phyloP scores from a whole-genome alignment of 208 protist genomes.

The Chromosphaera perkinsii region DNA sequence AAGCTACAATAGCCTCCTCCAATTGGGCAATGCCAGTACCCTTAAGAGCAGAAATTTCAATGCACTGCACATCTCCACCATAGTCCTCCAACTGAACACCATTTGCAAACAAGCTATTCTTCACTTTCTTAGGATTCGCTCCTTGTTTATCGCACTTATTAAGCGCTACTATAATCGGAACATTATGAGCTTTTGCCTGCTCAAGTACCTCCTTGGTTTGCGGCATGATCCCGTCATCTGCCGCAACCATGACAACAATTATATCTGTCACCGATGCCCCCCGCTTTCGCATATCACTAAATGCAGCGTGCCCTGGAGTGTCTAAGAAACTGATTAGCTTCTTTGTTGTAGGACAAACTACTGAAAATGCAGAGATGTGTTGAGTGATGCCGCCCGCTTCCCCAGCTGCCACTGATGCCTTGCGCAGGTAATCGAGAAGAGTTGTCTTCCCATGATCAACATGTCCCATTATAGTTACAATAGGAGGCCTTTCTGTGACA shows the following conservation, averaged over 20 bases:
- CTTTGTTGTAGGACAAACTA: background rate
- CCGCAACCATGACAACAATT: conserved; percentile 88
- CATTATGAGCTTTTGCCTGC: conserved; percentile 56
- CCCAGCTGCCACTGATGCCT: conserved; percentile 75
- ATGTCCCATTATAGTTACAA: conserved; percentile 97
- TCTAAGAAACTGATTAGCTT: conserved; percentile 91
- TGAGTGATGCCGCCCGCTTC: conserved; percentile 98
- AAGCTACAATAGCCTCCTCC: conserved; percentile 74
- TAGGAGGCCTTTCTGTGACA: too few relatives aligned
- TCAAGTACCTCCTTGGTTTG: conserved; percentile 84
- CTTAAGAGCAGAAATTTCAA: conserved; percentile 78
- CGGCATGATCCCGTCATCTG: conserved; percentile 84
- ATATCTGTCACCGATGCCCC: conserved; percentile 89
- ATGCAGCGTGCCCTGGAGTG: conserved; percentile 92
- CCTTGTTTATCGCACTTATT: conserved; percentile 90
- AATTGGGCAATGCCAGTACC: conserved; percentile 72
- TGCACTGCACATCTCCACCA: conserved; percentile 82
- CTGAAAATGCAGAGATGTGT: conserved; percentile 79
- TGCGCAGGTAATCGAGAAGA: conserved; percentile 84
- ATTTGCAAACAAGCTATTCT: conserved; percentile 62
- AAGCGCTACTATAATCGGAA: conserved; percentile 85
- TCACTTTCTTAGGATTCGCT: conserved; percentile 67
- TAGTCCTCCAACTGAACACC: conserved; percentile 70
- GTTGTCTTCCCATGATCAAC: conserved; percentile 97
- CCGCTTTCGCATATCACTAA: conserved; percentile 82